Percentiles rank a stretch among this genome's conserved stretches.
phyloP scores from a whole-genome alignment of 306 rosid genomes.

The Acmispon strigosus region DNA sequence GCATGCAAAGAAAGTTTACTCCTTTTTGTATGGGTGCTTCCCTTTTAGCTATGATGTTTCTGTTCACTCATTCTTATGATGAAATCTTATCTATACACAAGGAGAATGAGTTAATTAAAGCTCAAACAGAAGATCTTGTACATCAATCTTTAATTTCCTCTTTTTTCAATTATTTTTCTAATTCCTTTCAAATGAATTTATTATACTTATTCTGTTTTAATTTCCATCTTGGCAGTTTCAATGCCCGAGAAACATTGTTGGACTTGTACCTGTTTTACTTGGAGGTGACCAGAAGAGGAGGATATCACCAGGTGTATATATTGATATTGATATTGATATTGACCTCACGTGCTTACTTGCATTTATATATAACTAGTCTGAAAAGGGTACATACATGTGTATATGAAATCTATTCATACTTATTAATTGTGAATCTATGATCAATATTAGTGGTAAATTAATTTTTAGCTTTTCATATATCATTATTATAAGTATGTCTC shows the following conservation, averaged over 20 bases:
- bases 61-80: too few relatives aligned
- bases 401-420: neutral
- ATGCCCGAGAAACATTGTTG: conserved; percentile 27
- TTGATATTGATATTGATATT: too few relatives aligned
- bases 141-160: too few relatives aligned
- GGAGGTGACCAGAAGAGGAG: conserved; percentile 49
- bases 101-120: too few relatives aligned
- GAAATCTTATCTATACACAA: too few relatives aligned
- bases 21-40: neutral
- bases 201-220: too few relatives aligned
- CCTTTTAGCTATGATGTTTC: neutral
- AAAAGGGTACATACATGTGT: too few relatives aligned
- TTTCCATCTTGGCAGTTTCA: conserved; percentile 28
- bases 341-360: too few relatives aligned
- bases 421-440: neutral
- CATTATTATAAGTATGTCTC: neutral
- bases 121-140: too few relatives aligned
- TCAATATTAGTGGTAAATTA: neutral
- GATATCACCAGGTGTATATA: conserved; percentile 37
- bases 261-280: conserved; percentile 37
- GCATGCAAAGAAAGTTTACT: neutral
- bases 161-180: too few relatives aligned
- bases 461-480: neutral
- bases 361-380: too few relatives aligned
- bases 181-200: too few relatives aligned